Percentiles rank a stretch among this genome's conserved stretches.
These are phyloP conservation scores for Dactylellina haptotyla DNA, from an alignment of 2,329 filamentous ascomycete genomes.

Conservation along the genomic window DNA sequence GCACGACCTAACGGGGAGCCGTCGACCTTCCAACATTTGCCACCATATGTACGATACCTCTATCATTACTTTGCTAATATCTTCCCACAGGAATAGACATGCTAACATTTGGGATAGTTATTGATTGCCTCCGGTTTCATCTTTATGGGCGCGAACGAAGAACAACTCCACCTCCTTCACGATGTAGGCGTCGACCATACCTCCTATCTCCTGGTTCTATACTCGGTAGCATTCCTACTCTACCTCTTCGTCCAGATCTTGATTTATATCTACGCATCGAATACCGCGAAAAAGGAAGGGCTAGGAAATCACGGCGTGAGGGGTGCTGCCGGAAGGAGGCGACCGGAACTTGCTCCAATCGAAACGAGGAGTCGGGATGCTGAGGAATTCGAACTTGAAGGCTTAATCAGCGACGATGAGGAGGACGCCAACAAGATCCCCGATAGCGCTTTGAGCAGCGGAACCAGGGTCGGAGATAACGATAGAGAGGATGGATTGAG, in stretches of 20 bases:
- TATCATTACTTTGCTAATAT: not conserved
- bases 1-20: constrained; percentile 75
- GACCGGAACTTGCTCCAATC: constrained; percentile 23
- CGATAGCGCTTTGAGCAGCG: constrained; percentile 64
- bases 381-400: constrained; percentile 92
- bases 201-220: constrained; percentile 90
- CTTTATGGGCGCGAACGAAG: constrained; percentile 97
- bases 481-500: constrained; percentile 3
- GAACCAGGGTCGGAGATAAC: constrained; percentile 34
- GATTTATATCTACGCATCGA: constrained; percentile 39
- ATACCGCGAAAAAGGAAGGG: constrained; percentile 18
- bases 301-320: constrained; percentile 64
- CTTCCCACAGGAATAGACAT: not conserved
- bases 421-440: constrained; percentile 65
- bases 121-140: constrained; percentile 91
- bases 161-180: constrained; percentile 81
- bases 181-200: constrained; percentile 83
- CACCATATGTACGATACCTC: constrained; percentile 72
- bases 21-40: constrained; percentile 77
- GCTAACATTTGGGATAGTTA: constrained; percentile 67
- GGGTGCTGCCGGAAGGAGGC: constrained; percentile 60
- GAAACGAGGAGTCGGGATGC: constrained; percentile 73
- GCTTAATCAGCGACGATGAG: constrained; percentile 88
- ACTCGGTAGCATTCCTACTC: constrained; percentile 85
- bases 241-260: constrained; percentile 72